Base-by-base conservation (phyloP, 371 early-diverging fungal species). In the Dinochytrium kinnereticum region DNA sequence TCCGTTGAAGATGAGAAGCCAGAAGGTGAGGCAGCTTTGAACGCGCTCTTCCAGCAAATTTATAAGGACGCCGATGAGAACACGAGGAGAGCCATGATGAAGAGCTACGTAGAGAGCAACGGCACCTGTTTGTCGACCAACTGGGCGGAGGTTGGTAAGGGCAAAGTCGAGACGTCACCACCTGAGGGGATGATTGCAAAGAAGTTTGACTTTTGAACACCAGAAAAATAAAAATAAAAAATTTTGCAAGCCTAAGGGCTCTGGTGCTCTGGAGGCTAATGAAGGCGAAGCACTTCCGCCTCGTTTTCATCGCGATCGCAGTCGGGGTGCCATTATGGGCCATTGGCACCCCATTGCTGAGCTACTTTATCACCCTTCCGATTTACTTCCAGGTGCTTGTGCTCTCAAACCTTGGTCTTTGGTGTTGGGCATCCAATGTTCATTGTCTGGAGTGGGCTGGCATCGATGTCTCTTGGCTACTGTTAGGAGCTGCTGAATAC, bases 81-180 rank as follows among this genome's bases (percentile, higher is more conserved):
- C 74, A 92, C 94, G 2, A 87, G 90, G 61, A 86, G 94, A 44
- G 99, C 99, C 0, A 99, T 99, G 99, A 92, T 98, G 88, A 99
- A 99, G 89, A 94, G 94, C 76, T 98, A 93, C 81, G 87, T 90
- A 3, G 99, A 99, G 82, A 93, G 93, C 81, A 93, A 93, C 69
- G 99, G 99, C 33, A 98, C 98, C 0, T 90, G 91, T 70, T 85
- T 99, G 64, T 93, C 93, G 59, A 99, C 99, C 57, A 96, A 99
- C 79, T 99, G 99, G 99, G 85, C 85, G 24, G 95, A 96, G 80
- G 96, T 98, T 40, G 89, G 91, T 30, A 87, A 91, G 80, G 91
- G 89, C 68, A 83, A 85, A 51, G 95, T 96, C 26, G 93, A 94
- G 81, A 88, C 90, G 1, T 87, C 89, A 69, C 96, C 99, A 26